phyloP scores from a whole-genome alignment of 169 alveolate genomes.

The Cyclospora cayetanensis region DNA sequence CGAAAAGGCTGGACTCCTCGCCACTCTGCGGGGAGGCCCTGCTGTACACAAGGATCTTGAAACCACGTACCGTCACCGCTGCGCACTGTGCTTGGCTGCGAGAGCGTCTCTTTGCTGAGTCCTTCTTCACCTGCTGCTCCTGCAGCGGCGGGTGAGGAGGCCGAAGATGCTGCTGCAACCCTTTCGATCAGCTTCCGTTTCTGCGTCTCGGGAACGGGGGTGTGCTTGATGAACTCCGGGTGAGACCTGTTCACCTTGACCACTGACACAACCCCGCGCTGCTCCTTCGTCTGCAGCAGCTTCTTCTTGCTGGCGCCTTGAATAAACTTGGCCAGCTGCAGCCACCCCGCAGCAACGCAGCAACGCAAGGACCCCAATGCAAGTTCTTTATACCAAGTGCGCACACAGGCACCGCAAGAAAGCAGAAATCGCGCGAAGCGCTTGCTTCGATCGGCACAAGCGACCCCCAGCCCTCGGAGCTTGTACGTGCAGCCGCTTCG shows the following conservation, averaged over 20 bases:
- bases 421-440: no score
- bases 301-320: conserved; percentile 60
- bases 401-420: no score
- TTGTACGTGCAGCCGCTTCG: no score
- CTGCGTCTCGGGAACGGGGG: conserved; percentile 47
- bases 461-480: no score
- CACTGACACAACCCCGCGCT: conserved; percentile 36
- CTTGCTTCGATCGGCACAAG: no score
- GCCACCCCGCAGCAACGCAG: background rate
- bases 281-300: conserved; percentile 52
- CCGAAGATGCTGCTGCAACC: conserved; percentile 28
- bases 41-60: no score
- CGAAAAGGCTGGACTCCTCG: no score
- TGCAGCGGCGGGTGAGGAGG: background rate
- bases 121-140: conserved; percentile 22
- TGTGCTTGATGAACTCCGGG: conserved; percentile 28
- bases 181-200: conserved; percentile 13
- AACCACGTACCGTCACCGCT: background rate
- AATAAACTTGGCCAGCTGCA: conserved; percentile 48
- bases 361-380: background rate
- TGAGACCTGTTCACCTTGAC: conserved; percentile 62
- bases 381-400: no score
- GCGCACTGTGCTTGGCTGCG: background rate
- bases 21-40: no score
- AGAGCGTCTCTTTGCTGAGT: background rate